Percentiles rank a stretch among this genome's conserved stretches.
Evolutionary conservation across 192 early-diverging fungal genomes (phyloP).

Genomic region (Endogone sp.): DNA sequence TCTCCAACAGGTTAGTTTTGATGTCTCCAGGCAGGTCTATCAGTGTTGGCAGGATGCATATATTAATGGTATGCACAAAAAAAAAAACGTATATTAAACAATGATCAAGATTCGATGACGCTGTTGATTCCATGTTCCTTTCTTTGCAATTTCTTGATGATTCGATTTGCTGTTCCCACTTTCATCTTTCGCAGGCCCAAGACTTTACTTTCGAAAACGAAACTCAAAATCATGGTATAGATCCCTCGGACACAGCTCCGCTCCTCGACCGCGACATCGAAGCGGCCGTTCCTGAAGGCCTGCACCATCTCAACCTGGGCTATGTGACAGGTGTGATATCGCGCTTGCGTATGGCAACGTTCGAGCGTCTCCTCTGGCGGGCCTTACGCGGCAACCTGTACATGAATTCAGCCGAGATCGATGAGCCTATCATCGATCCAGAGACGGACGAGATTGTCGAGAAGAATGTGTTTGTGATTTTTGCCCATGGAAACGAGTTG

Average conservation of each 20-base stretch:
- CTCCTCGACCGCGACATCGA: slow-evolving; percentile 59
- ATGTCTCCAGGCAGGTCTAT: not conserved
- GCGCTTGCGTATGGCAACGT: slow-evolving; percentile 75
- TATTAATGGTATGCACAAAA: too few relatives aligned
- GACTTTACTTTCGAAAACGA: slow-evolving; percentile 50
- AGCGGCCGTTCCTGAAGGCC: slow-evolving; percentile 18
- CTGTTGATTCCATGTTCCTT: too few relatives aligned
- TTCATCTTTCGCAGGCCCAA: too few relatives aligned
- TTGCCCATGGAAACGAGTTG: slow-evolving; percentile 93
- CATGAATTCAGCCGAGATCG: slow-evolving; percentile 95
- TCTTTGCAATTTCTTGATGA: too few relatives aligned
- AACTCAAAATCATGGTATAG: slow-evolving; percentile 3
- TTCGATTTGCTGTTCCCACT: too few relatives aligned
- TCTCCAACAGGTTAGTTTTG: slow-evolving; percentile 62
- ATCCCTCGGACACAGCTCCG: slow-evolving; percentile 40
- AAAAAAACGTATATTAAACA: too few relatives aligned
- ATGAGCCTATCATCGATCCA: slow-evolving; percentile 91
- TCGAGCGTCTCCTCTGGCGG: slow-evolving; percentile 96
- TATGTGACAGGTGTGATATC: slow-evolving; percentile 96
- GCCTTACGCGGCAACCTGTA: slow-evolving; percentile 96
- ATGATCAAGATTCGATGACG: not conserved
- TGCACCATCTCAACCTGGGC: slow-evolving; percentile 55
- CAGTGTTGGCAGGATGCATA: too few relatives aligned
- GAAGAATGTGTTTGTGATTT: slow-evolving; percentile 98
- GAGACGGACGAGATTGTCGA: slow-evolving; percentile 81